Conservation (phyloP, 352 stramenopile species). For the Globisporangium polare region DNA sequence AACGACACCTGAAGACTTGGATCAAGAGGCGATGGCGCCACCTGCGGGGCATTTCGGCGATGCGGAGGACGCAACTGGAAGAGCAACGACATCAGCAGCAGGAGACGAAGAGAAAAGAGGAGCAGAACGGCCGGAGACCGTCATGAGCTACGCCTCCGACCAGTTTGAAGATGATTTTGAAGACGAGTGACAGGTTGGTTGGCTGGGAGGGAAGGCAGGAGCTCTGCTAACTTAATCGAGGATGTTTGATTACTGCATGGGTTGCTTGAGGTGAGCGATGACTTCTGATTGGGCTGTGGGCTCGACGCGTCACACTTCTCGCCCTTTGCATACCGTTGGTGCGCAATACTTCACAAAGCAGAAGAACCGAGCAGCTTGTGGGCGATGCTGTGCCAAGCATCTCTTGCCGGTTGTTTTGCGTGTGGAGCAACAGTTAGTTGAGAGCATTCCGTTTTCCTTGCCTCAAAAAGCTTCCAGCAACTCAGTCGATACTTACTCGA, state of each 20-base stretch:
- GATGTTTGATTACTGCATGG: background rate
- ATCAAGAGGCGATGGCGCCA: background rate
- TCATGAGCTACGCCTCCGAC: slow-evolving; percentile 57
- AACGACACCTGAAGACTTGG: background rate
- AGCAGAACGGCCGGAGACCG: slow-evolving; percentile 34
- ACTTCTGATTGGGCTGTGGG: background rate
- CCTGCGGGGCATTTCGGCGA: background rate
- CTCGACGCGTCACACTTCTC: background rate
- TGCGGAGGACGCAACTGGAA: background rate
- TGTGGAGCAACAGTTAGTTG: too few species aligned
- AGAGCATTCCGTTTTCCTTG: too few species aligned
- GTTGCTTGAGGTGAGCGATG: too few species aligned
- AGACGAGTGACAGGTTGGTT: slow-evolving; percentile 23
- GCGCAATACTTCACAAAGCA: too few species aligned
- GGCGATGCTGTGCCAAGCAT: too few species aligned
- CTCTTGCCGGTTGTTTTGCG: too few species aligned
- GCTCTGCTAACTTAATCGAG: background rate
- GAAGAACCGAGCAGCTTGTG: too few species aligned
- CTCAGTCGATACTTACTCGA: too few species aligned
- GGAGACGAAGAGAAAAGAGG: background rate
- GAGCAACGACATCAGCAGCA: background rate
- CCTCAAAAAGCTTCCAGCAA: too few species aligned
- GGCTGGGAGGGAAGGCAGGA: background rate
- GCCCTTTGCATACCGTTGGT: background rate
- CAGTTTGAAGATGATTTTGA: slow-evolving; percentile 57